Evolutionary conservation across 192 early-diverging fungal genomes (phyloP).

Genomic region (Irineochytrium annulatum): DNA sequence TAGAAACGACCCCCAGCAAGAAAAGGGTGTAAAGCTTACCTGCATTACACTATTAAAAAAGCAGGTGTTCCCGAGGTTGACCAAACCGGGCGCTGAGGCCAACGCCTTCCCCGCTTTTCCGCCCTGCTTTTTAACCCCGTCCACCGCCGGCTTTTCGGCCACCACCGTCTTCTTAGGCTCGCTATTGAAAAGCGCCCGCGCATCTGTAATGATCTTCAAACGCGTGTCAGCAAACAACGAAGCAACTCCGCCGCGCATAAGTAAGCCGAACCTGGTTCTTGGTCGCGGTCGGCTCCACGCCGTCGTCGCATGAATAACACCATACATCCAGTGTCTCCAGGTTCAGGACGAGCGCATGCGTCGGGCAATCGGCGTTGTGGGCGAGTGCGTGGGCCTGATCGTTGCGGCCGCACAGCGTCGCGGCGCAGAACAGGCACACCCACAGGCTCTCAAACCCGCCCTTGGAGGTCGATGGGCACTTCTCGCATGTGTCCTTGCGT

Average conservation of each 20-base stretch:
- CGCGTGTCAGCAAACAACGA: too few relatives aligned
- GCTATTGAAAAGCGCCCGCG: slow-evolving; percentile 18
- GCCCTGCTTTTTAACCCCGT: not conserved
- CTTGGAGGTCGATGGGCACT: too few relatives aligned
- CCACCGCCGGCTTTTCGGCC: not conserved
- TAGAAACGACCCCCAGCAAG: not conserved
- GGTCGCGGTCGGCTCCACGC: slow-evolving; percentile 9
- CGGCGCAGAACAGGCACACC: slow-evolving; percentile 38
- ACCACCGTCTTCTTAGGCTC: not conserved
- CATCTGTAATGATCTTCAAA: slow-evolving; percentile 27
- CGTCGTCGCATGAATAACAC: slow-evolving; percentile 42
- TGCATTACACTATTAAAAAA: slow-evolving; percentile 77
- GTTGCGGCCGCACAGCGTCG: slow-evolving; percentile 28
- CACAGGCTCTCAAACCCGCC: too few relatives aligned
- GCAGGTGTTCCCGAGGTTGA: slow-evolving; percentile 75
- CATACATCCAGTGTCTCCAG: slow-evolving; percentile 23
- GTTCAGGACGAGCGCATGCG: slow-evolving; percentile 28
- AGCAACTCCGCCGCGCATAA: too few relatives aligned
- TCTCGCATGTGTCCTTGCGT: too few relatives aligned
- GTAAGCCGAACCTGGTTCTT: slow-evolving; percentile 34
- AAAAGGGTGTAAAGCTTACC: slow-evolving; percentile 19
- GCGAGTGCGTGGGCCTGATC: slow-evolving; percentile 30
- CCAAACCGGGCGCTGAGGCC: slow-evolving; percentile 46
- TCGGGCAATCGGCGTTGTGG: slow-evolving; percentile 17
- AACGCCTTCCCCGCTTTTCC: slow-evolving; percentile 6